These are phyloP conservation scores for Phytophthora sp. DNA, from an alignment of 352 stramenopile species.

Conservation along the genomic window DNA sequence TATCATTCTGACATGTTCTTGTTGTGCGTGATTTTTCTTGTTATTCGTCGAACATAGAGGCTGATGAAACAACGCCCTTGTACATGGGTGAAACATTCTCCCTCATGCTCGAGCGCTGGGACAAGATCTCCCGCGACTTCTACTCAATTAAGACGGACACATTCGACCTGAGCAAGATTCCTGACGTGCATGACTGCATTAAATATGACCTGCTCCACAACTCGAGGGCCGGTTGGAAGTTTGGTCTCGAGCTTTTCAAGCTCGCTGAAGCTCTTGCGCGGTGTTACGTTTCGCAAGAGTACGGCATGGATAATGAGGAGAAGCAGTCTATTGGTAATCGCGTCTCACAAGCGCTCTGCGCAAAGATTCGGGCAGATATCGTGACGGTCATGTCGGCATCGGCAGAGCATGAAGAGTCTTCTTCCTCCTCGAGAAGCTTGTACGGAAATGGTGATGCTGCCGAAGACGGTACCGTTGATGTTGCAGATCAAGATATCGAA, in stretches of 20 bases:
- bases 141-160: constrained; percentile 91
- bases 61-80: constrained; percentile 85
- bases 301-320: constrained; percentile 90
- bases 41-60: constrained; percentile 41
- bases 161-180: constrained; percentile 96
- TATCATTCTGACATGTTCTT: constrained; percentile 8
- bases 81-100: constrained; percentile 98
- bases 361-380: constrained; percentile 97
- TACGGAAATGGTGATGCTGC: constrained; percentile 29
- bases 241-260: constrained; percentile 92
- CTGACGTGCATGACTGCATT: constrained; percentile 98
- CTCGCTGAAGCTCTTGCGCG: constrained; percentile 96
- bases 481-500: constrained; percentile 70
- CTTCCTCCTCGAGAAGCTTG: constrained; percentile 31
- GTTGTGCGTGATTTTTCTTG: background rate
- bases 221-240: constrained; percentile 86
- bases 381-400: constrained; percentile 80
- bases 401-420: constrained; percentile 37
- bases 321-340: constrained; percentile 96
- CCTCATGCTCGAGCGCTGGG: constrained; percentile 93
- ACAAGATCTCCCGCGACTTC: constrained; percentile 95
- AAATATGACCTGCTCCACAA: constrained; percentile 99
- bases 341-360: constrained; percentile 96
- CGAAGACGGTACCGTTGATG: constrained; percentile 34
- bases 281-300: constrained; percentile 98